phyloP scores from a whole-genome alignment of 805 yeast species.

The Gaillardinia entomophila region DNA sequence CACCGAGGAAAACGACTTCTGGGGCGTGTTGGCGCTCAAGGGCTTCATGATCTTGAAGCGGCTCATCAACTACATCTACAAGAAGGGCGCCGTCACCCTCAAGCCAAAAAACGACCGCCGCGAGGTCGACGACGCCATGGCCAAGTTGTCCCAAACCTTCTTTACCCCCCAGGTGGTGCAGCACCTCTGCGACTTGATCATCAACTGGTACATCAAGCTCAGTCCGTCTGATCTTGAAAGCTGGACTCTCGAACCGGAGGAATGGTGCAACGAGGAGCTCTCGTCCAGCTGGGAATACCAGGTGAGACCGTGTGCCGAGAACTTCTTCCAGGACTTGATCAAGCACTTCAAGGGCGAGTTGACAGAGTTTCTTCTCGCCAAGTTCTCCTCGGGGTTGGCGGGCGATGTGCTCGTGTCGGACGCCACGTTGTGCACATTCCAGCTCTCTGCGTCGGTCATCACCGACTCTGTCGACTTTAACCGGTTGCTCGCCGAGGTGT shows the following conservation, averaged over 20 bases:
- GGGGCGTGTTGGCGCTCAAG: slow-evolving; percentile 71
- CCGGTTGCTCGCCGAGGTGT: slow-evolving; percentile 47
- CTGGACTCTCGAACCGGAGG: slow-evolving; percentile 88
- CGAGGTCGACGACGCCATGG: slow-evolving; percentile 56
- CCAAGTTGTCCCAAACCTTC: slow-evolving; percentile 45
- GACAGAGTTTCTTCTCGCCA: slow-evolving; percentile 50
- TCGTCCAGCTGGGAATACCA: slow-evolving; percentile 77
- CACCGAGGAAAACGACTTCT: slow-evolving; percentile 53
- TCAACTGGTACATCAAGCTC: slow-evolving; percentile 68
- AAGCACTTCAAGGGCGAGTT: slow-evolving; percentile 54
- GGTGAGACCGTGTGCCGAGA: slow-evolving; percentile 81
- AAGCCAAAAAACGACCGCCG: slow-evolving; percentile 60
- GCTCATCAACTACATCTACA: slow-evolving; percentile 54
- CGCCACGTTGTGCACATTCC: slow-evolving; percentile 77
- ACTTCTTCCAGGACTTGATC: slow-evolving; percentile 71
- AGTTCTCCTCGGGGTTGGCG: slow-evolving; percentile 35
- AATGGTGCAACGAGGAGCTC: slow-evolving; percentile 82
- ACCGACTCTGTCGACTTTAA: slow-evolving; percentile 66
- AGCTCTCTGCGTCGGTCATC: slow-evolving; percentile 64
- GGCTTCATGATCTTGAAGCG: slow-evolving; percentile 60
- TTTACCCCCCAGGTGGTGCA: slow-evolving; percentile 54
- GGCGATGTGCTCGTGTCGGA: slow-evolving; percentile 66
- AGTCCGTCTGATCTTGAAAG: slow-evolving; percentile 71
- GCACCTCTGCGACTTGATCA: slow-evolving; percentile 59
- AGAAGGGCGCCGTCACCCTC: slow-evolving; percentile 61